phyloP scores from a whole-genome alignment of 2,329 filamentous ascomycete genomes.

The Metarhizium brunneum region DNA sequence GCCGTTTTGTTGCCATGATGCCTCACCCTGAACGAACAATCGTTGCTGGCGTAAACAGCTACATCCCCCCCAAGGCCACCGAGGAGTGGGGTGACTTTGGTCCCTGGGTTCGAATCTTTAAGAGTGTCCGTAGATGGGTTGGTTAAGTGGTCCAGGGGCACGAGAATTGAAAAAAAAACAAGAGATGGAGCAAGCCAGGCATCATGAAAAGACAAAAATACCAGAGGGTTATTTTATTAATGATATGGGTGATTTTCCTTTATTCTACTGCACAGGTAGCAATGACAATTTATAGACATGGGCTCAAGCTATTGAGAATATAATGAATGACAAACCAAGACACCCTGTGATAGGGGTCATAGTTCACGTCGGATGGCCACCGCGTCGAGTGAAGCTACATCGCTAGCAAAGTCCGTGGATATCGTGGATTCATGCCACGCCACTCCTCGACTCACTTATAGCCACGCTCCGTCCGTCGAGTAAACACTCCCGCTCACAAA shows the following conservation, averaged over 20 bases:
- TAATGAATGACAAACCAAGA: background rate
- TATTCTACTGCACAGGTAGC: background rate
- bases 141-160: conserved; percentile 34
- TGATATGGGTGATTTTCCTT: background rate
- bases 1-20: conserved; percentile 81
- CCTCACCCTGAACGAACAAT: conserved; percentile 90
- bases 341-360: background rate
- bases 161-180: no score
- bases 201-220: background rate
- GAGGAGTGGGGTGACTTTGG: conserved; percentile 72
- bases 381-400: background rate
- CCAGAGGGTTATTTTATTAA: background rate
- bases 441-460: no score
- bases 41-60: conserved; percentile 69
- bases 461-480: no score
- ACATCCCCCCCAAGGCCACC: conserved; percentile 47
- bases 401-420: no score
- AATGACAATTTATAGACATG: background rate
- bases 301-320: background rate
- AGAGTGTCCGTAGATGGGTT: conserved; percentile 81
- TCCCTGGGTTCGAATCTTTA: conserved; percentile 80
- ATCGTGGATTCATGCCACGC: no score
- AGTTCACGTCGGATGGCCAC: background rate
- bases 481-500: no score
- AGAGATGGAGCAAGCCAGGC: background rate